Evolutionary conservation across 495 filamentous ascomycete genomes (phyloP).

Genomic region (Penicillium daleae): DNA sequence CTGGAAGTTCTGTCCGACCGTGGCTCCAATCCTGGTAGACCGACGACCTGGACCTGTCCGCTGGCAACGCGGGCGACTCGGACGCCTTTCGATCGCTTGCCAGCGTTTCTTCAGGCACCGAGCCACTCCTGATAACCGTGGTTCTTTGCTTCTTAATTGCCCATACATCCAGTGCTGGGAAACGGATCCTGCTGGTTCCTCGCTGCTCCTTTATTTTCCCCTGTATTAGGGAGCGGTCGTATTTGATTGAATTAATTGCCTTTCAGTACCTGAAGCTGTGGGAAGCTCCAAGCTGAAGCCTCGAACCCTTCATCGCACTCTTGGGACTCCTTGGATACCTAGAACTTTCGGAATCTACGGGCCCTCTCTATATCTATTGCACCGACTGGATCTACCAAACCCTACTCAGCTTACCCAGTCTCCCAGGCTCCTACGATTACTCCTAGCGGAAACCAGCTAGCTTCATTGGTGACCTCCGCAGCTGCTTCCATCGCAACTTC

Average conservation of each 20-base stretch:
- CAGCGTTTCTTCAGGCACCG: conserved; percentile 14
- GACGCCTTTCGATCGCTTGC: background rate
- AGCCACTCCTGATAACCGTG: conserved; percentile 20
- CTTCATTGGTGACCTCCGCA: background rate
- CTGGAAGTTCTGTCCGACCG: conserved; percentile 39
- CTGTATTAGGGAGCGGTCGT: background rate
- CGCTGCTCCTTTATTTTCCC: background rate
- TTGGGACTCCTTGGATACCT: background rate
- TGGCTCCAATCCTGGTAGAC: conserved; percentile 32
- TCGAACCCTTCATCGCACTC: background rate
- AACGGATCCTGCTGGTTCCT: conserved; percentile 9
- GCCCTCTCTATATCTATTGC: background rate
- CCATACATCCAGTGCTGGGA: conserved; percentile 4
- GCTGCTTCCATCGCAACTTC: background rate
- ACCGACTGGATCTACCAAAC: background rate
- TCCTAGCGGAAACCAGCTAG: background rate
- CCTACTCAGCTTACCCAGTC: background rate
- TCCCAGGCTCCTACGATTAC: background rate
- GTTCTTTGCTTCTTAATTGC: conserved; percentile 13
- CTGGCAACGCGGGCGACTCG: background rate
- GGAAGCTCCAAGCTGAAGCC: background rate
- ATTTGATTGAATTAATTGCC: background rate
- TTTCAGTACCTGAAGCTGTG: background rate
- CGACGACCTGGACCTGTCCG: conserved; percentile 15
- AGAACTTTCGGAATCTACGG: background rate